A percentile compares a stretch with the other conserved stretches of the same genome.
Conservation (phyloP, 176 grass and related monocot species). For the Aechmea fasciata region DNA sequence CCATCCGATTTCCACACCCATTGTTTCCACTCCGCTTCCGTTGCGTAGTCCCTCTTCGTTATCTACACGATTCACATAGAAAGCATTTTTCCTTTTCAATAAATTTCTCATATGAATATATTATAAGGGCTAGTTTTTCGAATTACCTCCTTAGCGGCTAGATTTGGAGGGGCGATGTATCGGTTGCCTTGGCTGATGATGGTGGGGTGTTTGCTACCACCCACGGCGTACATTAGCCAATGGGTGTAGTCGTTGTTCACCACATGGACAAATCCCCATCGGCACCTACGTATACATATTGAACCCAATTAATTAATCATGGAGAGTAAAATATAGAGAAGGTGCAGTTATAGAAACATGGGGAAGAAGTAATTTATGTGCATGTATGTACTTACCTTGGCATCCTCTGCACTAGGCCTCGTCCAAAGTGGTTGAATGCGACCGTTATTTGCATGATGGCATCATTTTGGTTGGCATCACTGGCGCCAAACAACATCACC, state of each 20-base stretch:
- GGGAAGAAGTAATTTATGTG: background rate
- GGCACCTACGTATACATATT: slow-evolving; percentile 19
- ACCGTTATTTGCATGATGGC: slow-evolving; percentile 63
- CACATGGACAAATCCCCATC: slow-evolving; percentile 53
- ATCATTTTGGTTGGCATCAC: slow-evolving; percentile 30
- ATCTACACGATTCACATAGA: slow-evolving; percentile 24
- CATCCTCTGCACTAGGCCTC: slow-evolving; percentile 81
- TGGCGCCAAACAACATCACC: slow-evolving; percentile 73
- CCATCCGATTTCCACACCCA: slow-evolving; percentile 62
- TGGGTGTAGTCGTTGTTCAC: slow-evolving; percentile 80
- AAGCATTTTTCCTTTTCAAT: background rate
- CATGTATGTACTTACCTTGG: slow-evolving; percentile 24
- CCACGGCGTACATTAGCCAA: slow-evolving; percentile 70
- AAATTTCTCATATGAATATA: background rate
- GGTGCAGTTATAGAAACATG: background rate
- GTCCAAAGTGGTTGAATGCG: slow-evolving; percentile 79
- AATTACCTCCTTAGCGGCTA: slow-evolving; percentile 39
- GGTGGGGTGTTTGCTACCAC: slow-evolving; percentile 43
- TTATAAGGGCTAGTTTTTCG: background rate
- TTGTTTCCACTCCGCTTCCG: slow-evolving; percentile 36
- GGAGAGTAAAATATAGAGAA: background rate
- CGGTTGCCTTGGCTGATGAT: slow-evolving; percentile 73
- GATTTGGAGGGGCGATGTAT: slow-evolving; percentile 46
- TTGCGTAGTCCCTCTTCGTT: slow-evolving; percentile 60
- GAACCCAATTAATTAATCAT: too few relatives aligned